Percentiles rank a stretch among this genome's conserved stretches.
phyloP scores from a whole-genome alignment of 495 filamentous ascomycete genomes.

The Neurospora sp. region DNA sequence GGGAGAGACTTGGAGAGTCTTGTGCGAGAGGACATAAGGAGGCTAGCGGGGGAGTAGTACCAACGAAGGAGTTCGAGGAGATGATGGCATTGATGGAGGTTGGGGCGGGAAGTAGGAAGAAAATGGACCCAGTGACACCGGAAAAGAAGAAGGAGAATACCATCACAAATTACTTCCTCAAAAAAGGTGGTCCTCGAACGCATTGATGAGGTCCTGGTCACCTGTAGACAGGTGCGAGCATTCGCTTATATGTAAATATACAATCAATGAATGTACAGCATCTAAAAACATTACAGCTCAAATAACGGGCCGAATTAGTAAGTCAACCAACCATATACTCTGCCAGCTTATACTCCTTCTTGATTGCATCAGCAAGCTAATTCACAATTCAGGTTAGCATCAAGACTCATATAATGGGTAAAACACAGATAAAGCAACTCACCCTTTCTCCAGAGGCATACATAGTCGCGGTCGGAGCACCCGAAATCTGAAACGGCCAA shows the following conservation, averaged over 20 bases:
- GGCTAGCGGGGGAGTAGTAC: constrained; percentile 47
- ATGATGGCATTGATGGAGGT: constrained; percentile 42
- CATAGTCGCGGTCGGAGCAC: constrained; percentile 35
- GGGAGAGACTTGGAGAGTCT: constrained; percentile 38
- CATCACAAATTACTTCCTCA: neutral
- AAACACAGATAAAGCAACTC: neutral
- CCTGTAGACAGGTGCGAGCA: neutral
- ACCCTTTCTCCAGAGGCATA: constrained; percentile 45
- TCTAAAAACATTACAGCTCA: neutral
- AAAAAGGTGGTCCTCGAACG: neutral
- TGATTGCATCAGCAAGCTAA: constrained; percentile 19
- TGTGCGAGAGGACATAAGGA: constrained; percentile 51
- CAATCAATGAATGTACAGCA: neutral
- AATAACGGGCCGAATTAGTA: neutral
- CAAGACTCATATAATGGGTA: neutral
- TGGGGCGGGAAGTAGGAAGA: constrained; percentile 34
- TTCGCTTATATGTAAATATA: neutral
- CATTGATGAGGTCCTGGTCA: neutral
- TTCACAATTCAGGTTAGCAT: neutral
- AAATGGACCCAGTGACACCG: neutral
- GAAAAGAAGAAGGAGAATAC: neutral
- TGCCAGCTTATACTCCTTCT: constrained; percentile 16
- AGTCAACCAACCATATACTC: neutral
- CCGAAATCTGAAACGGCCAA: constrained; percentile 32
- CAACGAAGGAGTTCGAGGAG: constrained; percentile 44